Percentiles rank a stretch among this genome's conserved stretches.
phyloP scores from a whole-genome alignment of 1,284 basidiomycete genomes.

The Cystobasidium slooffiae region DNA sequence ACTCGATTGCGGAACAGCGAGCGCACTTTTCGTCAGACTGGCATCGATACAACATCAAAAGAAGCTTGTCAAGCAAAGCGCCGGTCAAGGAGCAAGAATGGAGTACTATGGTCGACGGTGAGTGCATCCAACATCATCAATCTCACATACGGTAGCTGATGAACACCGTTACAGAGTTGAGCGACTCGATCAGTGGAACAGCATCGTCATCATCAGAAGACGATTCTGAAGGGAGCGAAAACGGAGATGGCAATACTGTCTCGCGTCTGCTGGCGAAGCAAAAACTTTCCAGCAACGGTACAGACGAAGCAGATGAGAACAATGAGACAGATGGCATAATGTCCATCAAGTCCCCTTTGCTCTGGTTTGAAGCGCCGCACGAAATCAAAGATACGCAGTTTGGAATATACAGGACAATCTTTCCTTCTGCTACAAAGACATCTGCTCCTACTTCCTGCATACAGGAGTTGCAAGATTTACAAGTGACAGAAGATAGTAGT shows the following conservation, averaged over 20 bases:
- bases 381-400: conserved; percentile 73
- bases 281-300: conserved; percentile 55
- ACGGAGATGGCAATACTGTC: conserved; percentile 59
- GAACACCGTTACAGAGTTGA: conserved; percentile 37
- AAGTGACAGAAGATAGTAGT: conserved; percentile 58
- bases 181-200: conserved; percentile 42
- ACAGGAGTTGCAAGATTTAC: conserved; percentile 67
- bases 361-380: conserved; percentile 84
- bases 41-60: conserved; percentile 97
- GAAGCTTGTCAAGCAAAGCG: conserved; percentile 65
- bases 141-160: conserved; percentile 59
- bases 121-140: conserved; percentile 64
- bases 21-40: conserved; percentile 91
- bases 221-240: conserved; percentile 43
- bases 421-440: conserved; percentile 61
- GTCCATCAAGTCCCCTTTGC: conserved; percentile 70
- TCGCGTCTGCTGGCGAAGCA: conserved; percentile 69
- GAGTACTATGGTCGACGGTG: conserved; percentile 76
- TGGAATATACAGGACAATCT: conserved; percentile 80
- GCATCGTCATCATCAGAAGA: conserved; percentile 59
- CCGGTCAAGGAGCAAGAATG: conserved; percentile 74
- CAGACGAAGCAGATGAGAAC: conserved; percentile 52
- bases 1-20: conserved; percentile 79
- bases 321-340: conserved; percentile 54
- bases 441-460: conserved; percentile 57